Conservation (phyloP, 805 yeast genomes). For the Candida andamanensis region DNA sequence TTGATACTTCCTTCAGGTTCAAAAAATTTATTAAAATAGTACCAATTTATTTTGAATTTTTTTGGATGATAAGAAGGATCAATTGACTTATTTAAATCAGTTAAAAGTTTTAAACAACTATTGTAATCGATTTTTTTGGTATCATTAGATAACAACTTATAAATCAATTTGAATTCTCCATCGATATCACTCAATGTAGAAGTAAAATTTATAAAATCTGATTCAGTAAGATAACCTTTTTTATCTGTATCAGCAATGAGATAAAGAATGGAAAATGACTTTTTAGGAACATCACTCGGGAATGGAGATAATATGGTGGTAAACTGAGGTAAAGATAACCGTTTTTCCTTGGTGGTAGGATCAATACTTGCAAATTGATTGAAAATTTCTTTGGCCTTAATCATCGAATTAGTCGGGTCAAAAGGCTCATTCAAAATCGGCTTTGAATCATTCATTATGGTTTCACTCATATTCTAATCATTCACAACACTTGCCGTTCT, state of each 20-base stretch:
- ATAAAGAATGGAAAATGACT: constrained; percentile 53
- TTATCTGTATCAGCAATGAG: constrained; percentile 70
- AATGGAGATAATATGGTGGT: constrained; percentile 37
- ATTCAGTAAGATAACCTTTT: constrained; percentile 61
- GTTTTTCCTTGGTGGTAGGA: constrained; percentile 16
- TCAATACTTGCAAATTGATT: constrained; percentile 32
- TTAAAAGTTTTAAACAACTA: constrained; percentile 31
- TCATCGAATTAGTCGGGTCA: constrained; percentile 15
- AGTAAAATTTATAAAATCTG: constrained; percentile 74
- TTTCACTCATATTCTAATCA: no score
- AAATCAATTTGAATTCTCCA: constrained; percentile 27
- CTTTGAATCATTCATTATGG: background rate
- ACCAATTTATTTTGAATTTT: constrained; percentile 38
- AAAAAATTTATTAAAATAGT: constrained; percentile 35
- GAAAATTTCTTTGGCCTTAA: constrained; percentile 30
- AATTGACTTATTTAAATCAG: constrained; percentile 34
- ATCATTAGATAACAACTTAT: constrained; percentile 17
- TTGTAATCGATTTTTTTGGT: constrained; percentile 18
- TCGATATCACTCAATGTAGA: constrained; percentile 34
- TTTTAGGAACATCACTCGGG: constrained; percentile 34
- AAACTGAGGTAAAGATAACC: constrained; percentile 32
- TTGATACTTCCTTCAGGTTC: constrained; percentile 35
- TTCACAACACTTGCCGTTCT: no score
- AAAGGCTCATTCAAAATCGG: no score
- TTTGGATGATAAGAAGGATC: constrained; percentile 40